Evolutionary conservation across 257 asterid genomes (phyloP), one percentile per base, ranked within the genome.

Genomic region (Leptodermis oblonga): DNA sequence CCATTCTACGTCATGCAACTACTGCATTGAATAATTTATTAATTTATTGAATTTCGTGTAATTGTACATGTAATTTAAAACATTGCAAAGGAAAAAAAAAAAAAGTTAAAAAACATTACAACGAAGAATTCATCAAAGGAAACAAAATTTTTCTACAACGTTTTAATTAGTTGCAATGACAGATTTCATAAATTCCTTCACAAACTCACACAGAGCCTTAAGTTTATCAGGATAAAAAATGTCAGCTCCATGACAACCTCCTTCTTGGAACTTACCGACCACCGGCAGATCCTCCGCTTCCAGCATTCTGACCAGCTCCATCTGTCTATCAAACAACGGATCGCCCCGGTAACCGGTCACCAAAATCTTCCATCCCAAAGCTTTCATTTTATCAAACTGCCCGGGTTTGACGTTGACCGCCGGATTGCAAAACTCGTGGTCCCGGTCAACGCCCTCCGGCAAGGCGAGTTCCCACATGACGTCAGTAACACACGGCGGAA

Each of bases 301-400:
- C 28, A 72, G 28, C 10, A 48, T 42, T 61, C 65, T 72, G 4
- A n/a, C 71, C 14, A 72, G 20, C 39, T 72, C 76, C 28, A 53
- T 9, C 43, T 72, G 76, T 26, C 71, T 62, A 54, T 64, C 76
- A 20, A 64, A 26, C 59, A 65, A 3, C 11, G 66, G 37, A 65
- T 72, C 76, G 0, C 67, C 71, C 12, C 20, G 13, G 28, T 45
- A 63, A 1, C 51, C 67, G 0, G 56, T 42, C 8, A 72, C 42
- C 51, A 72, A 53, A 63, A 72, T 65, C 76, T 65, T 72, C 76
- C 71, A 72, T 63, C 71, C 71, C 43, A 72, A 54, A 72, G 31
- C 59, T 42, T 72, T 72, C 0, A 72, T 53, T 63, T 54, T 41
- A 56, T 72, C 67, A 42, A 65, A 39, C 9, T 25, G 43, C 0